phyloP scores from a whole-genome alignment of 495 filamentous ascomycete genomes.

The Penicillium argentinense region DNA sequence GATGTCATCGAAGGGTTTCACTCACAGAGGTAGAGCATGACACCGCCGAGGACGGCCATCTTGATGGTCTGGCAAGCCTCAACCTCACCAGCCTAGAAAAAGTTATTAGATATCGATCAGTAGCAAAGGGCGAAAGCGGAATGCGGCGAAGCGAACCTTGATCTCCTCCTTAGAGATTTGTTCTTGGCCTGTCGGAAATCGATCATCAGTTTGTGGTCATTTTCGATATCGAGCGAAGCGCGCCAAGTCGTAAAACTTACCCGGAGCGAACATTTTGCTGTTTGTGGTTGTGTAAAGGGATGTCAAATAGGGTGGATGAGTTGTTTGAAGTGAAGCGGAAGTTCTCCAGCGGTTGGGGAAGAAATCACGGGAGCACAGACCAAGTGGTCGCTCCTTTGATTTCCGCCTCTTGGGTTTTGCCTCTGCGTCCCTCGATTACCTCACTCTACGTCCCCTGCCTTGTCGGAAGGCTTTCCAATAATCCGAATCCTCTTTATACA shows the following conservation, averaged over 20 bases:
- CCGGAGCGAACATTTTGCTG: constrained; percentile 48
- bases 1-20: constrained; percentile 7
- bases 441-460: neutral
- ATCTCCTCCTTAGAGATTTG: constrained; percentile 50
- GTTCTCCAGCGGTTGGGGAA: constrained; percentile 8
- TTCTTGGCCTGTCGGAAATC: constrained; percentile 35
- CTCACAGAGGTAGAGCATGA: constrained; percentile 84
- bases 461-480: neutral
- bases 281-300: neutral
- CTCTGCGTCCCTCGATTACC: constrained; percentile 12
- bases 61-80: constrained; percentile 69
- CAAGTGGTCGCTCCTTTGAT: constrained; percentile 21
- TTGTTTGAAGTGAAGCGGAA: neutral
- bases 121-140: neutral
- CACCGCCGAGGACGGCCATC: constrained; percentile 58
- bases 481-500: neutral
- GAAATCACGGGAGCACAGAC: constrained; percentile 38
- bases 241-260: no score
- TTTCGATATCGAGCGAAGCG: no score
- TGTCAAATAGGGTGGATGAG: constrained; percentile 2
- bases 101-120: constrained; percentile 2
- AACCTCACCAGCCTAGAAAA: constrained; percentile 58
- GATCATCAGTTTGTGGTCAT: neutral
- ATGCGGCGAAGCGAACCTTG: constrained; percentile 32
- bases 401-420: constrained; percentile 13